Conservation (phyloP, 441 rosid species). For the Dalechampia spathulata region DNA sequence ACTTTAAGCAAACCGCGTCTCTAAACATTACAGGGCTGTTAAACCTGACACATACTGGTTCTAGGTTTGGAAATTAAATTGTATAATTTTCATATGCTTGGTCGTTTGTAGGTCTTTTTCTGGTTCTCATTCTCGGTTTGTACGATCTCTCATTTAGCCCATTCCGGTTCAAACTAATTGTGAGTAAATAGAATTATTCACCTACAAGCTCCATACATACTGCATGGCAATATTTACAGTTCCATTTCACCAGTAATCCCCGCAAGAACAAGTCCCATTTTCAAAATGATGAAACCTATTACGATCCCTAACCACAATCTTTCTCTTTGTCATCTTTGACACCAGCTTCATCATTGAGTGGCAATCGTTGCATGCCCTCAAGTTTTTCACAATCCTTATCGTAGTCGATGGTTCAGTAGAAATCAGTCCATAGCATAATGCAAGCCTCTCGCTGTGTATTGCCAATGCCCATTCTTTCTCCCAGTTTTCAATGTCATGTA, state of each 20-base stretch:
- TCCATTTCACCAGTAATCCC: conserved; percentile 51
- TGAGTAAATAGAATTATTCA: no score
- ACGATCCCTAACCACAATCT: conserved; percentile 62
- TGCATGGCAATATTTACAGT: background rate
- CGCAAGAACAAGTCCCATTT: conserved; percentile 58
- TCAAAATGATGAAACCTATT: conserved; percentile 74
- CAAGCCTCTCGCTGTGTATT: conserved; percentile 70
- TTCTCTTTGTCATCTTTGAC: conserved; percentile 47
- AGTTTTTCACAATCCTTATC: conserved; percentile 59
- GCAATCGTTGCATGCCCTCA: conserved; percentile 63
- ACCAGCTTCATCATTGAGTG: conserved; percentile 60
- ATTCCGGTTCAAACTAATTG: no score
- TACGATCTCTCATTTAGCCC: no score
- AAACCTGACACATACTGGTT: no score
- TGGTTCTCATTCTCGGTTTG: no score
- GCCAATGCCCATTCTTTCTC: conserved; percentile 35
- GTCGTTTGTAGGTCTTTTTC: no score
- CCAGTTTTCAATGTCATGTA: conserved; percentile 27
- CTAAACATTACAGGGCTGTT: no score
- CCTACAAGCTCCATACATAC: background rate
- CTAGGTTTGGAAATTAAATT: no score
- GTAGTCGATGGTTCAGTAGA: conserved; percentile 42
- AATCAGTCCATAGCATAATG: conserved; percentile 52
- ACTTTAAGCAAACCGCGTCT: no score
- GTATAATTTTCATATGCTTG: no score